Percentiles rank a stretch among this genome's conserved stretches.
These are phyloP conservation scores for Auricularia heimuer DNA, from an alignment of 768 basidiomycete species.

Conservation along the genomic window DNA sequence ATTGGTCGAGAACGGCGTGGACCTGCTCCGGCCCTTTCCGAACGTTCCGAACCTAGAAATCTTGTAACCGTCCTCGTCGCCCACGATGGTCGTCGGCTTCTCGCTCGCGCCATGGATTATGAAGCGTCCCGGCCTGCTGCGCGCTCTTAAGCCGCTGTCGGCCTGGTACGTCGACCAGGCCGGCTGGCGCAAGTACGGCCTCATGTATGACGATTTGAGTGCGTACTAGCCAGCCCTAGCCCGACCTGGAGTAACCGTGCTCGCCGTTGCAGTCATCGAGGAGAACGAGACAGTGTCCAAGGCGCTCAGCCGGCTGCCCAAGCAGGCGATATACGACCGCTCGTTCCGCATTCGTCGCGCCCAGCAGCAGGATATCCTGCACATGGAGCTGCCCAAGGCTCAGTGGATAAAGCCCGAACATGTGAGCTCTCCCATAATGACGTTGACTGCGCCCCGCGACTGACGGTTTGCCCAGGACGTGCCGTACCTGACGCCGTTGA, in stretches of 20 bases:
- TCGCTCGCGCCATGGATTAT: background rate
- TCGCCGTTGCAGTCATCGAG: background rate
- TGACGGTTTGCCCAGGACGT: constrained; percentile 48
- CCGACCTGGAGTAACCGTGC: no score
- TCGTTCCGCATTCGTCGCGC: constrained; percentile 82
- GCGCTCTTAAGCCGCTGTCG: constrained; percentile 58
- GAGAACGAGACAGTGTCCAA: constrained; percentile 20
- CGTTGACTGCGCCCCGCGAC: no score
- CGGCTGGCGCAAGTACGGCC: constrained; percentile 80
- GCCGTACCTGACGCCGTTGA: constrained; percentile 78
- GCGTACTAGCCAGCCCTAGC: constrained; percentile 23
- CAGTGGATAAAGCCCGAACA: constrained; percentile 70
- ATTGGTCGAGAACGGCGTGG: no score
- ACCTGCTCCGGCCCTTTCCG: no score
- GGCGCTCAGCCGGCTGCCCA: constrained; percentile 78
- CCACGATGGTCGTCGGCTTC: background rate
- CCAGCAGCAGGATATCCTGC: constrained; percentile 67
- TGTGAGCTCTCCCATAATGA: constrained; percentile 34
- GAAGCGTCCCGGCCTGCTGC: background rate
- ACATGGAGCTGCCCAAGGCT: constrained; percentile 69
- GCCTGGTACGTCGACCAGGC: constrained; percentile 70
- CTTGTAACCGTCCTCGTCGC: no score
- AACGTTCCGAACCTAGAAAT: no score
- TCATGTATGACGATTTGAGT: constrained; percentile 94
- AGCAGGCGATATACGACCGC: constrained; percentile 79